Conservation (phyloP, 768 basidiomycete species). For the Flagelloscypha sp. region DNA sequence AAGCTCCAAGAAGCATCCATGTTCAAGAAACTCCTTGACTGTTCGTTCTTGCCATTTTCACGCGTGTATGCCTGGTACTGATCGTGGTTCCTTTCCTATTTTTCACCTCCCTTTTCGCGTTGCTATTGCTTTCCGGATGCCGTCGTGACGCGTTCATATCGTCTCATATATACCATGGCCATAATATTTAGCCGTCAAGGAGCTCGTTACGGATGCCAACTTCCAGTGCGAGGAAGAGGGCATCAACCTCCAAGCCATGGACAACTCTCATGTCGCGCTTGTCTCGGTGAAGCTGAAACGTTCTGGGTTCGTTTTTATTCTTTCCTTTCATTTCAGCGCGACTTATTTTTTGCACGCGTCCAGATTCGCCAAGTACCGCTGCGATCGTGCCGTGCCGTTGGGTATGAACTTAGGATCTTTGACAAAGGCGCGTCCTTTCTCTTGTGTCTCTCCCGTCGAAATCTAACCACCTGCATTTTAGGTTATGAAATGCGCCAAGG, state of each 20-base stretch:
- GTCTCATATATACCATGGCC: neutral
- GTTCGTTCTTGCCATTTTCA: conserved; percentile 33
- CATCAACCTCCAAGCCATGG: conserved; percentile 95
- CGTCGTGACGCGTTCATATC: too few species aligned
- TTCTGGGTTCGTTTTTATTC: conserved; percentile 79
- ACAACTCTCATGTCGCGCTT: conserved; percentile 98
- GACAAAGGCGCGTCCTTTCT: too few species aligned
- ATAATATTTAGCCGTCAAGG: conserved; percentile 82
- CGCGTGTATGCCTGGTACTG: conserved; percentile 1
- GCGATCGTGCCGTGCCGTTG: conserved; percentile 90
- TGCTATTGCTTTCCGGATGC: neutral
- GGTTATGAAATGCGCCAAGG: conserved; percentile 94
- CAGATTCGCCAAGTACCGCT: conserved; percentile 80
- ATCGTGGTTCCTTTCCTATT: neutral
- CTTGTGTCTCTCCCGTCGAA: too few species aligned
- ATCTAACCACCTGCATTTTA: too few species aligned
- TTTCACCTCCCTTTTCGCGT: conserved; percentile 6
- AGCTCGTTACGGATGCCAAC: conserved; percentile 95
- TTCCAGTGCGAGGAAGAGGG: conserved; percentile 97
- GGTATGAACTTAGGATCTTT: conserved; percentile 82
- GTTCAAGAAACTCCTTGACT: conserved; percentile 89
- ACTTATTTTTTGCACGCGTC: too few species aligned
- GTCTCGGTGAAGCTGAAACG: conserved; percentile 79
- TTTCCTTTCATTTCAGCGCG: too few species aligned
- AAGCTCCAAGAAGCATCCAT: conserved; percentile 80